phyloP scores from a whole-genome alignment of 768 basidiomycete genomes.

The Lactarius deliciosus region DNA sequence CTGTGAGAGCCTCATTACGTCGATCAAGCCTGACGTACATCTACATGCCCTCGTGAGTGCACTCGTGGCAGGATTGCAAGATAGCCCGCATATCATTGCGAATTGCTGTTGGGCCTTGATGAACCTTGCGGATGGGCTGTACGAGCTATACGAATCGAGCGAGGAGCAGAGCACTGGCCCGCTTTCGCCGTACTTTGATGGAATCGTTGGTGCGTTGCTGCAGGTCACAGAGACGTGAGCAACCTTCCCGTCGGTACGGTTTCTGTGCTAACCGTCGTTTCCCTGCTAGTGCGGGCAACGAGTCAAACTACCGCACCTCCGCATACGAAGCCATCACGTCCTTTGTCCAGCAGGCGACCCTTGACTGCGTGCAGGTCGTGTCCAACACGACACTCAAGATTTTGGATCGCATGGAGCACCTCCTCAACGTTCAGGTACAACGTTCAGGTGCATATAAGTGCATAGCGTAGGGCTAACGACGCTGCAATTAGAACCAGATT shows the following conservation, averaged over 20 bases:
- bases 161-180: conserved; percentile 54
- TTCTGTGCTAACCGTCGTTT: conserved; percentile 25
- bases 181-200: conserved; percentile 88
- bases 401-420: conserved; percentile 86
- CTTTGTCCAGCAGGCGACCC: conserved; percentile 76
- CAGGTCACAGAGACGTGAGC: conserved; percentile 83
- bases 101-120: conserved; percentile 97
- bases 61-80: conserved; percentile 76
- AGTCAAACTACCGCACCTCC: conserved; percentile 89
- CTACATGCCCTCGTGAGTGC: conserved; percentile 80
- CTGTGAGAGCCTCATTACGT: conserved; percentile 81
- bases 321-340: conserved; percentile 95
- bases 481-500: conserved; percentile 70
- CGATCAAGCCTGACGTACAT: conserved; percentile 88
- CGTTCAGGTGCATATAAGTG: conserved; percentile 29
- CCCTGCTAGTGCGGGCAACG: conserved; percentile 65
- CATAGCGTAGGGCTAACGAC: conserved; percentile 1
- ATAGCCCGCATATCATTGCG: conserved; percentile 80
- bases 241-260: background rate
- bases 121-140: conserved; percentile 92
- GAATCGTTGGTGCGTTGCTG: conserved; percentile 79
- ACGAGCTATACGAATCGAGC: conserved; percentile 63
- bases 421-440: conserved; percentile 74
- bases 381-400: conserved; percentile 80
- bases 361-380: conserved; percentile 77